These are phyloP conservation scores for Dictyostelium purpureum DNA, from an alignment of 78 protist genomes.

Conservation along the genomic window DNA sequence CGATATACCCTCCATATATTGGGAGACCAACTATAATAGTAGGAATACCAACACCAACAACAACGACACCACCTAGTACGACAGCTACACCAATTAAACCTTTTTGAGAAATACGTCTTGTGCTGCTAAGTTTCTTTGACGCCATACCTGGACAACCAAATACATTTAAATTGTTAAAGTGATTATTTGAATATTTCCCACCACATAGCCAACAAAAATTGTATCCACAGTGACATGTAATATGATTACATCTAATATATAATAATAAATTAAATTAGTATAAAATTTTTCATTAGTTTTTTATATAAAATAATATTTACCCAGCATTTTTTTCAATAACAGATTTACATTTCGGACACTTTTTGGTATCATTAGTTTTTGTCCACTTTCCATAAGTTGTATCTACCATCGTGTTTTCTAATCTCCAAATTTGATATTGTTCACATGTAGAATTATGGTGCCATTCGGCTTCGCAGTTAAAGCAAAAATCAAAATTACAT, in stretches of 20 bases:
- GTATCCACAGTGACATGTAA: constrained; percentile 1
- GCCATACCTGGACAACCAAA: constrained; percentile 34
- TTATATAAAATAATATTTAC: too few species aligned
- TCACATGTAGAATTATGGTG: constrained; percentile 20
- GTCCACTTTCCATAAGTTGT: background rate
- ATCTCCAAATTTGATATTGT: constrained; percentile 15
- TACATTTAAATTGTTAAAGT: background rate
- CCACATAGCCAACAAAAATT: constrained; percentile 32
- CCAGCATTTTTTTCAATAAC: constrained; percentile 44
- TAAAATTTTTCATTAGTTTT: too few species aligned
- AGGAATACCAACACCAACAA: constrained; percentile 14
- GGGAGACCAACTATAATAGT: constrained; percentile 1
- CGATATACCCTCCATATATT: too few species aligned
- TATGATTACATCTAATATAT: constrained; percentile 65
- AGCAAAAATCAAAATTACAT: constrained; percentile 49
- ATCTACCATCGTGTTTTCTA: constrained; percentile 17
- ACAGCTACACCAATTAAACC: background rate
- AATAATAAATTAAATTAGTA: too few species aligned
- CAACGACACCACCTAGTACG: background rate
- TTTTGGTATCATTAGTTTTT: constrained; percentile 25
- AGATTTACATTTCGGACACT: constrained; percentile 58
- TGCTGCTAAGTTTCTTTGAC: background rate
- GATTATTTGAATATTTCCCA: constrained; percentile 21
- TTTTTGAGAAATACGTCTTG: background rate
- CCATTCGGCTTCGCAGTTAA: constrained; percentile 33